Evolutionary conservation across 2,329 filamentous ascomycete species (phyloP), one percentile per base, ranked within the genome.

Genomic region (Aspergillus pseudoglaucus): DNA sequence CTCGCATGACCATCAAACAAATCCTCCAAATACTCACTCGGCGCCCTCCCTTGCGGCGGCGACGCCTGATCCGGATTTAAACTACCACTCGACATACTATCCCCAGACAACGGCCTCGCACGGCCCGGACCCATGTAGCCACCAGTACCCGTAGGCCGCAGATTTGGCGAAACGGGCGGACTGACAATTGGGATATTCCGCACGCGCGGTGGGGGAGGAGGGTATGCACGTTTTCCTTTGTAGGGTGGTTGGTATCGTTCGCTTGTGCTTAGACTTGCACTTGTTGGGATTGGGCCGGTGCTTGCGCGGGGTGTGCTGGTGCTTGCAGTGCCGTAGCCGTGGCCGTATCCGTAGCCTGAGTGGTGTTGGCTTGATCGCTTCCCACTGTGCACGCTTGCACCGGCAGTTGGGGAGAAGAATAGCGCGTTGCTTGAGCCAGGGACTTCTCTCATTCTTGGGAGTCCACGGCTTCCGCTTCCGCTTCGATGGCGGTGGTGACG

Each of bases 361-460:
- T 30, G 25, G 25, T 30, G 25, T 5, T 12, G 9, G 10, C 25
- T 30, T 12, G 9, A 12, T 4, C 9, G 25, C 12, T 30, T 30
- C 9, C 25, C 25, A 7, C 71, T 72, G 35, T 76, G 70, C 51
- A 72, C 74, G 48, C 76, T 75, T 6, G 80, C 72, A 35, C 80
- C 82, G 1, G 90, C 90, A 0, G 93, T 97, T 0, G 93, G 93
- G 6, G 90, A 95, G 75, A 95, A 98, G 79, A 98, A 98, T 14
- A 97, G 77, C 53, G 85, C 88, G 33, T 82, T 82, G 61, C 80
- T 86, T 76, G 81, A 22, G 78, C 81, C 44, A 72, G 72, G 8
- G 35, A 59, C 47, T 61, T 60, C 54, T 17, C 15, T 18, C 17
- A 39, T 20, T 4, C 17, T 39, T 18, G 15, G 37, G 10, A 3